A percentile compares a stretch with the other conserved stretches of the same genome.
These are phyloP conservation scores for Hanseniaspora nectarophila DNA, from an alignment of 805 yeast genomes.

Conservation along the genomic window DNA sequence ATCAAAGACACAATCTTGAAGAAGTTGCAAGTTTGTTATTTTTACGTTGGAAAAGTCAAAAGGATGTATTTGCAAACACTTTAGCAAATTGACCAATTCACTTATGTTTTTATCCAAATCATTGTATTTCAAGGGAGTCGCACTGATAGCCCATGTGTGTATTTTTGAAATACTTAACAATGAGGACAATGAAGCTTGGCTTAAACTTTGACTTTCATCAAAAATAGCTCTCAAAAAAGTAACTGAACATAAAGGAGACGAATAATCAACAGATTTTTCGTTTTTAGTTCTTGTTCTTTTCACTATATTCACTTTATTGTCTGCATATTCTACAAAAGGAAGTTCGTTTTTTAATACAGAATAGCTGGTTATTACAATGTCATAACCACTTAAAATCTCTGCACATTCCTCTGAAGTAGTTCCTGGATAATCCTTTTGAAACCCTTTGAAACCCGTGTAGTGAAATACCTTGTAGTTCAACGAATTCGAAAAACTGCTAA, in stretches of 20 bases:
- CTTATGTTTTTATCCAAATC: slow-evolving; percentile 33
- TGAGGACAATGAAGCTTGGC: slow-evolving; percentile 1
- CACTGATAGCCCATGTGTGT: slow-evolving; percentile 96
- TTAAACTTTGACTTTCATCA: slow-evolving; percentile 91
- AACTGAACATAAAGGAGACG: slow-evolving; percentile 68
- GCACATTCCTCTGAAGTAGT: slow-evolving; percentile 31
- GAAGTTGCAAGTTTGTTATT: neutral
- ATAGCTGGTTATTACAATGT: slow-evolving; percentile 74
- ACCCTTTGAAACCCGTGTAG: slow-evolving; percentile 46
- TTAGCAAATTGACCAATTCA: slow-evolving; percentile 61
- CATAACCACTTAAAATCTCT: slow-evolving; percentile 46
- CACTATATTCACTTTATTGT: slow-evolving; percentile 29
- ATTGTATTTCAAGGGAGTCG: slow-evolving; percentile 64
- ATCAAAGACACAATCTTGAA: neutral
- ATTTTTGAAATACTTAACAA: slow-evolving; percentile 47
- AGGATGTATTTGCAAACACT: slow-evolving; percentile 58
- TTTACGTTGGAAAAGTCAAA: slow-evolving; percentile 28
- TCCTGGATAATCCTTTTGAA: slow-evolving; percentile 27
- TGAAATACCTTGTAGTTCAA: slow-evolving; percentile 41
- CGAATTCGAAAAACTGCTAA: neutral
- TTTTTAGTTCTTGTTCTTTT: slow-evolving; percentile 17
- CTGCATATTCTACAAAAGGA: slow-evolving; percentile 64
- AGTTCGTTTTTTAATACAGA: slow-evolving; percentile 58
- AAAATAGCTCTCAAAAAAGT: slow-evolving; percentile 84
- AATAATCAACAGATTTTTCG: slow-evolving; percentile 38